Conservation (phyloP, 306 rosid species). For the Crataegus laevigata region DNA sequence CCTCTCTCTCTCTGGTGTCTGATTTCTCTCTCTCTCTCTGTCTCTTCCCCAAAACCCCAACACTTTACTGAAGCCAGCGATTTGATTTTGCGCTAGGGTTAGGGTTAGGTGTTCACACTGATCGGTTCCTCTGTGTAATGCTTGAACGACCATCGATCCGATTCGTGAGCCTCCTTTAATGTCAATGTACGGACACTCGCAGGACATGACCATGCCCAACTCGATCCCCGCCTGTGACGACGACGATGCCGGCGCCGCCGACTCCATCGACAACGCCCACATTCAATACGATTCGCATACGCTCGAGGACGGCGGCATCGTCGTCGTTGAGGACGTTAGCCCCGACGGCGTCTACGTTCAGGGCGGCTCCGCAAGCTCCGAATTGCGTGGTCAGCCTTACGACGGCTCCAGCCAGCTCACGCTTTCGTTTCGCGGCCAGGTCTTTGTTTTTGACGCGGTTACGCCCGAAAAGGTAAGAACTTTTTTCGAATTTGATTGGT, state of each 20-base stretch:
- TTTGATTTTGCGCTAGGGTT: slow-evolving; percentile 5
- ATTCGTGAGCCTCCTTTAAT: slow-evolving; percentile 25
- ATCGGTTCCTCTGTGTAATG: slow-evolving; percentile 32
- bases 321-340: slow-evolving; percentile 40
- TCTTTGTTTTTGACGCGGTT: slow-evolving; percentile 78
- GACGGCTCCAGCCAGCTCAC: slow-evolving; percentile 79
- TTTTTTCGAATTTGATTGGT: slow-evolving; percentile 1
- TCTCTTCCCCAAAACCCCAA: not conserved
- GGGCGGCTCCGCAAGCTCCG: slow-evolving; percentile 30
- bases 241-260: slow-evolving; percentile 31
- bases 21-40: not conserved
- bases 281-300: slow-evolving; percentile 48
- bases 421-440: slow-evolving; percentile 90
- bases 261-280: slow-evolving; percentile 47
- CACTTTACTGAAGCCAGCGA: not conserved
- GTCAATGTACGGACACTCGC: slow-evolving; percentile 73
- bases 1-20: not conserved
- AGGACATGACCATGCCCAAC: slow-evolving; percentile 38
- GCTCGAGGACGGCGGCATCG: slow-evolving; percentile 50
- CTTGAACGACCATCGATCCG: slow-evolving; percentile 29
- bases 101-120: not conserved
- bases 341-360: slow-evolving; percentile 39
- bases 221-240: slow-evolving; percentile 53
- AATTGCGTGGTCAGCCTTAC: slow-evolving; percentile 37
- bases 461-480: slow-evolving; percentile 69